These are phyloP conservation scores for Termitomyces sp. DNA, from an alignment of 768 basidiomycete species.

Conservation along the genomic window DNA sequence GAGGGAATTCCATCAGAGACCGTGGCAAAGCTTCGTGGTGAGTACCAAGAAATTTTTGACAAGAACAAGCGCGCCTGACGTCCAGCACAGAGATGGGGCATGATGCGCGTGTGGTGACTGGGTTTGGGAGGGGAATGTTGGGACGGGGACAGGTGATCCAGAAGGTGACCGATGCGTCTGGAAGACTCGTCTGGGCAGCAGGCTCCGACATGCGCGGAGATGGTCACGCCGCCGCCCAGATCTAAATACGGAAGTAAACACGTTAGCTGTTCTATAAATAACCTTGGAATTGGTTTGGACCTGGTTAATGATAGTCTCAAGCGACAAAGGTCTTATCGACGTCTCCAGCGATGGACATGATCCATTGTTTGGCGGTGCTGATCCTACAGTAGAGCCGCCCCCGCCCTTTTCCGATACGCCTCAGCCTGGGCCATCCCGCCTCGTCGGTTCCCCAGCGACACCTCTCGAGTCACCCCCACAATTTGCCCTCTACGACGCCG, in stretches of 20 bases:
- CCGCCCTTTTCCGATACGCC: slow-evolving; percentile 8
- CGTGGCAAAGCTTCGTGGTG: slow-evolving; percentile 65
- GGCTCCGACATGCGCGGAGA: slow-evolving; percentile 89
- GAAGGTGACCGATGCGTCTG: slow-evolving; percentile 60
- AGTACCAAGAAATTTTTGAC: slow-evolving; percentile 13
- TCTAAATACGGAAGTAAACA: slow-evolving; percentile 35
- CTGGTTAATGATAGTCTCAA: slow-evolving; percentile 7
- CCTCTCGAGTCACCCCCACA: slow-evolving; percentile 42
- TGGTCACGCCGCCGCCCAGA: slow-evolving; percentile 85
- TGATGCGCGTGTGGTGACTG: slow-evolving; percentile 59
- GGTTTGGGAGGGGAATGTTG: slow-evolving; percentile 61
- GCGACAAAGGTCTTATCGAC: slow-evolving; percentile 3
- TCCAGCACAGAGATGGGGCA: slow-evolving; percentile 78
- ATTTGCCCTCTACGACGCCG: slow-evolving; percentile 62
- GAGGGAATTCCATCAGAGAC: slow-evolving; percentile 68
- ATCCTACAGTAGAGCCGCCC: slow-evolving; percentile 1
- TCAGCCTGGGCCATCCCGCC: not conserved
- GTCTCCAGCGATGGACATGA: not conserved
- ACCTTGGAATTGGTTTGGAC: not conserved
- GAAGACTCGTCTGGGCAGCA: slow-evolving; percentile 87
- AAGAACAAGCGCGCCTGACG: slow-evolving; percentile 3
- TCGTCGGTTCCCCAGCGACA: not conserved
- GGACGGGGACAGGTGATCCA: slow-evolving; percentile 92
- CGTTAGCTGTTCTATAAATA: slow-evolving; percentile 1
- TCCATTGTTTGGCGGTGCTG: not conserved